Conservation (phyloP, 495 filamentous ascomycete genomes). For the Penicillium mononematosum region DNA sequence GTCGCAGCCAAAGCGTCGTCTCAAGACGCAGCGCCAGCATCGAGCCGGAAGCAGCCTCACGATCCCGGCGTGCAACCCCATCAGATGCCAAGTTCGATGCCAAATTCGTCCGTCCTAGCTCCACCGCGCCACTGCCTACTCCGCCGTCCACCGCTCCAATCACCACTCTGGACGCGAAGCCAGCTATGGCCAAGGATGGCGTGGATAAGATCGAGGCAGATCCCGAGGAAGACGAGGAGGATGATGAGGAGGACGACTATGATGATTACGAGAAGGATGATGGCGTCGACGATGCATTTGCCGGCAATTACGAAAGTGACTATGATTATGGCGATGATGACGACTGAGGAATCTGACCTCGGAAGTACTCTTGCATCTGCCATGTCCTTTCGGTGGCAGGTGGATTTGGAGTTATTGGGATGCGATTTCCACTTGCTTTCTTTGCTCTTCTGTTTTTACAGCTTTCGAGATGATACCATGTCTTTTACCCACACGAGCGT, state of each 20-base stretch:
- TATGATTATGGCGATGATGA: constrained; percentile 28
- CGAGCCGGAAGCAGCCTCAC: constrained; percentile 28
- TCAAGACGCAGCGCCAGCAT: constrained; percentile 42
- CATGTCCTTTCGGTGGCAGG: neutral
- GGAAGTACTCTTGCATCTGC: neutral
- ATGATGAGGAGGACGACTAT: constrained; percentile 37
- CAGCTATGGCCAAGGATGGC: neutral
- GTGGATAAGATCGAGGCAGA: constrained; percentile 14
- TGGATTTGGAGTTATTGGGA: constrained; percentile 1
- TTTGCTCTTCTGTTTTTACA: neutral
- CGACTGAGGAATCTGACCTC: neutral
- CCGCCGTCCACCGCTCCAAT: constrained; percentile 18
- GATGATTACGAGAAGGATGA: constrained; percentile 34
- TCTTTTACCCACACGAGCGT: neutral
- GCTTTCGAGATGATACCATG: constrained; percentile 7
- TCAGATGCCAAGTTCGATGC: constrained; percentile 17
- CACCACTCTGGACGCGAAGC: constrained; percentile 11
- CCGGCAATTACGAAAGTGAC: constrained; percentile 38
- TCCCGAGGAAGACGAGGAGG: constrained; percentile 28
- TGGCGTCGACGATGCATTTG: constrained; percentile 41
- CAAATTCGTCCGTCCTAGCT: constrained; percentile 17
- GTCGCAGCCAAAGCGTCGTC: constrained; percentile 40
- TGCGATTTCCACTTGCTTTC: constrained; percentile 1
- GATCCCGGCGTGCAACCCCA: constrained; percentile 27
- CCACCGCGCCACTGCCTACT: constrained; percentile 16